phyloP scores from a whole-genome alignment of 331 rosid species.

The Quercus phellos region DNA sequence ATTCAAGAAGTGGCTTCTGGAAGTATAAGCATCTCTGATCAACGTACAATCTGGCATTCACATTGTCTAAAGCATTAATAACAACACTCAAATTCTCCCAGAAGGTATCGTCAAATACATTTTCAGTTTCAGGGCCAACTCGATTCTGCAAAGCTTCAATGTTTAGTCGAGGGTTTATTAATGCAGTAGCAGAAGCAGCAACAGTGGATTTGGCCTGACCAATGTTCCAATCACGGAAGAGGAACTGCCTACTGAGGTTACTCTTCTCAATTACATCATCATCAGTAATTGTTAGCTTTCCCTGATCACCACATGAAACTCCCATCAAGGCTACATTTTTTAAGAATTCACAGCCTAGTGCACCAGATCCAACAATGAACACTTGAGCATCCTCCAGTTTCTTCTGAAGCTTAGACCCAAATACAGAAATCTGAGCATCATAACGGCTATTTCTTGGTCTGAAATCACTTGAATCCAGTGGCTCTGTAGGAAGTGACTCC shows the following conservation, averaged over 20 bases:
- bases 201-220: constrained; percentile 96
- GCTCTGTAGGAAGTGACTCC: constrained; percentile 90
- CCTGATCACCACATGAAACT: constrained; percentile 77
- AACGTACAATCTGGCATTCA: constrained; percentile 86
- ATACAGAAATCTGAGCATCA: constrained; percentile 96
- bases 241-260: constrained; percentile 94
- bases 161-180: constrained; percentile 62
- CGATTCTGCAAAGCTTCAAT: constrained; percentile 89
- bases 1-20: constrained; percentile 97
- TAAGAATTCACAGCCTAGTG: constrained; percentile 87
- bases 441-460: constrained; percentile 80
- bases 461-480: constrained; percentile 66
- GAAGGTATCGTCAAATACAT: constrained; percentile 73
- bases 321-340: constrained; percentile 95
- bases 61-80: constrained; percentile 89
- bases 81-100: constrained; percentile 87
- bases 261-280: constrained; percentile 99
- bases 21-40: constrained; percentile 96
- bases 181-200: constrained; percentile 84
- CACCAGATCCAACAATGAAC: constrained; percentile 96
- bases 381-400: constrained; percentile 76
- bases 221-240: constrained; percentile 98
- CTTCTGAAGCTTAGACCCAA: constrained; percentile 86
- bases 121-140: constrained; percentile 90
- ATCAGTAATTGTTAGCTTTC: constrained; percentile 81